These are phyloP conservation scores for Phytophthora tentaculata DNA, from an alignment of 352 stramenopile genomes.

Conservation along the genomic window DNA sequence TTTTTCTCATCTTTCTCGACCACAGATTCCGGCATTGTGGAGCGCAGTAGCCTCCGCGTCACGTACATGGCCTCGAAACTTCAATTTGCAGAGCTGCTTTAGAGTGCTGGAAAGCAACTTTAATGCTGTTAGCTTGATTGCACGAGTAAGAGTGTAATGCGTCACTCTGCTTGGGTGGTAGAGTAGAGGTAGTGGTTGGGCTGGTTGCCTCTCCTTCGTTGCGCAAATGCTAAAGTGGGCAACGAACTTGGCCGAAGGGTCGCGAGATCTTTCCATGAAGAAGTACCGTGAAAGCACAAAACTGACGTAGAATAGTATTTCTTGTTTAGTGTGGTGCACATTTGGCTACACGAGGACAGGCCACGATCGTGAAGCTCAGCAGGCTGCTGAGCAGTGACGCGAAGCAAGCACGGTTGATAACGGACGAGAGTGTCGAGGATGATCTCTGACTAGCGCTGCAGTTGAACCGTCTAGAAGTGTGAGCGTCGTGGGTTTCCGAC, in stretches of 20 bases:
- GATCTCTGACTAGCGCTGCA: neutral
- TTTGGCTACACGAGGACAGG: constrained; percentile 7
- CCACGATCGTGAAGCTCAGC: too few species aligned
- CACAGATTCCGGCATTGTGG: constrained; percentile 46
- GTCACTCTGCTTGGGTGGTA: neutral
- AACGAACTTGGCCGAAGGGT: neutral
- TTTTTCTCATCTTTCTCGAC: constrained; percentile 22
- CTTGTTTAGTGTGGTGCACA: constrained; percentile 4
- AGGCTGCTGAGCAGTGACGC: neutral
- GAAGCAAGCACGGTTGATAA: too few species aligned
- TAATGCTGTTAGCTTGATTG: neutral
- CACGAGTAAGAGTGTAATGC: neutral
- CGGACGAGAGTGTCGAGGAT: neutral
- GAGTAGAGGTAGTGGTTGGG: neutral
- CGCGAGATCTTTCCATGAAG: constrained; percentile 28
- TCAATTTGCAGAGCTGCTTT: neutral
- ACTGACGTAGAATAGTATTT: constrained; percentile 11
- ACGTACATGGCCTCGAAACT: constrained; percentile 59
- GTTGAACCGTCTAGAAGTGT: neutral
- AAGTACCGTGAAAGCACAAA: constrained; percentile 8
- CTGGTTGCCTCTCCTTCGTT: neutral
- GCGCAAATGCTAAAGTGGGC: constrained; percentile 5
- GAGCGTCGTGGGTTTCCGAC: neutral
- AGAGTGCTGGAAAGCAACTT: too few species aligned
- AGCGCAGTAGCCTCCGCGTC: constrained; percentile 63